These are phyloP conservation scores for Backusella tarrabulga DNA, from an alignment of 192 early-diverging fungal species.

Conservation along the genomic window DNA sequence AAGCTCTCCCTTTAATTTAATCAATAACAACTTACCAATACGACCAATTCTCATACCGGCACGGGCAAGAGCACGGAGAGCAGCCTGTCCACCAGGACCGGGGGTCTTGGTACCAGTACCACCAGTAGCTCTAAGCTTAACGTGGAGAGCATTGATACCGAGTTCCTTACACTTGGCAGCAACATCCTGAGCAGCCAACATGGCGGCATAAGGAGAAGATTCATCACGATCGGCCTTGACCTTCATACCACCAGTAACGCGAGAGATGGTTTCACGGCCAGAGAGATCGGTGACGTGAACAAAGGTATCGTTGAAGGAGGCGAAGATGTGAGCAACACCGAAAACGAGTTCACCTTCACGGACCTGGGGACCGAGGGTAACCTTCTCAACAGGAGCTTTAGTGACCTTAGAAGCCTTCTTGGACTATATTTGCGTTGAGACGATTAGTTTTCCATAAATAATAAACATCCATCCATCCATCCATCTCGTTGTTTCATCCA, in stretches of 20 bases:
- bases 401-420: constrained; percentile 45
- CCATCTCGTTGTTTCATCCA: not conserved
- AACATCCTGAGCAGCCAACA: constrained; percentile 99
- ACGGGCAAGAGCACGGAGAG: constrained; percentile 98
- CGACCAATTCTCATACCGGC: constrained; percentile 99
- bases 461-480: not conserved
- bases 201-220: constrained; percentile 99
- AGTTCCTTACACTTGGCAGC: constrained; percentile 98
- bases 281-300: constrained; percentile 99
- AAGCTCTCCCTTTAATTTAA: not conserved
- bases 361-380: constrained; percentile 96
- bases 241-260: constrained; percentile 99
- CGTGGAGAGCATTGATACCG: constrained; percentile 98
- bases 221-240: constrained; percentile 99
- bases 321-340: constrained; percentile 99
- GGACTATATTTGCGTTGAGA: constrained; percentile 15
- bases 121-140: constrained; percentile 99
- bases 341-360: constrained; percentile 98
- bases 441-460: not conserved
- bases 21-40: constrained; percentile 62
- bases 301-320: constrained; percentile 99
- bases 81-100: constrained; percentile 95
- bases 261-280: constrained; percentile 98
- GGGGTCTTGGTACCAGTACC: constrained; percentile 98
- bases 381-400: constrained; percentile 80